Evolutionary conservation across 2,329 filamentous ascomycete species (phyloP).

Genomic region (Colletotrichum sp.): DNA sequence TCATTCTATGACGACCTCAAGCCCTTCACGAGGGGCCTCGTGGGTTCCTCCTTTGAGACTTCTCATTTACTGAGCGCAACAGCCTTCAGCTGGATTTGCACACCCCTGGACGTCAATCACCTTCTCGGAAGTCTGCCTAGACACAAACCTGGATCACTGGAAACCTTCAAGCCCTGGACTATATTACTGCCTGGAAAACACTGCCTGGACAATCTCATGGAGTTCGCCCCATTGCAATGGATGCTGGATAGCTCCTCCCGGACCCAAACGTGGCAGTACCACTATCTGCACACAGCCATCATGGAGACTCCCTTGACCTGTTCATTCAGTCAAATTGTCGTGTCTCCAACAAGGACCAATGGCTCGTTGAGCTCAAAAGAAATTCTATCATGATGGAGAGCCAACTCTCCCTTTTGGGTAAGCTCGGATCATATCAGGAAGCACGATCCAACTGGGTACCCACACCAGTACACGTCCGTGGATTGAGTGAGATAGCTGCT

Average conservation of each 20-base stretch:
- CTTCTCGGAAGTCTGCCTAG: background rate
- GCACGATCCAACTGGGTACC: background rate
- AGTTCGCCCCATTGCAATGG: background rate
- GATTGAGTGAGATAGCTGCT: background rate
- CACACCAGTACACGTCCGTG: background rate
- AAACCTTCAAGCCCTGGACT: background rate
- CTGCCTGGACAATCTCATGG: background rate
- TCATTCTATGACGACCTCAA: background rate
- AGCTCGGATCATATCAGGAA: background rate
- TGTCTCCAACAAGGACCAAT: background rate
- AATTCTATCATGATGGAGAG: background rate
- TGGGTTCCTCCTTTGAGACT: background rate
- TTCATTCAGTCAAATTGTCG: background rate
- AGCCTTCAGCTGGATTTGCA: background rate
- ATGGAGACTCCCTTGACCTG: background rate
- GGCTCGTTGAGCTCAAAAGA: background rate
- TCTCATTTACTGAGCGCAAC: background rate
- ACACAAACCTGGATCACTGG: background rate
- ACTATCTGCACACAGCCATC: background rate
- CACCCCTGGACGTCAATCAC: background rate
- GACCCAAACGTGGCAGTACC: conserved; percentile 1
- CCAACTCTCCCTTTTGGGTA: background rate
- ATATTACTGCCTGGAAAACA: background rate
- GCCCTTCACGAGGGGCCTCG: background rate
- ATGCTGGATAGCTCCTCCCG: background rate